Evolutionary conservation across 2,329 filamentous ascomycete species (phyloP), one percentile per base, ranked within the genome.

Genomic region (Bimuria novae-zelandiae): DNA sequence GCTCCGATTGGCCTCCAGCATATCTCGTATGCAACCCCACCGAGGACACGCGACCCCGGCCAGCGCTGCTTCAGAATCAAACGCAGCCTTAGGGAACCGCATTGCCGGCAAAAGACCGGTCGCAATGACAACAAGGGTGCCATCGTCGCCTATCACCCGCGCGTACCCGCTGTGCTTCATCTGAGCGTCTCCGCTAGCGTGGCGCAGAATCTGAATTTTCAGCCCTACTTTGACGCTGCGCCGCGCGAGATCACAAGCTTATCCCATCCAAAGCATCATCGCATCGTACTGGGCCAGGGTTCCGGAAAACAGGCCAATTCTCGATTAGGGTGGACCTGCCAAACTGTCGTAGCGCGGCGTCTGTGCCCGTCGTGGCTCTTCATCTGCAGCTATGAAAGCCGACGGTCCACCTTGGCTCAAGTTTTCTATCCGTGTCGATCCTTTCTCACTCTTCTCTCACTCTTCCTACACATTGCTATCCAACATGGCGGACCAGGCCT

Each of bases 351-450:
- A 68, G 62, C 47, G 55, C 59, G 43, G 55, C 51, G 57, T 42
- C 61, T 61, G 61, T 58, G 59, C 62, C 56, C 52, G 48, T 45
- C 58, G 58, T 64, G 62, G n/a, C 64, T 61, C 62, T 68, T 47
- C 61, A 52, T 56, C 55, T 61, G 60, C 63, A 65, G 57, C 52
- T 55, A 65, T 63, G 57, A 68, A 69, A 65, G 57, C 53, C 60
- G 37, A 57, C 62, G 55, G 55, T 60, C 62, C 62, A 54, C 57
- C 42, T 36, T 45, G 37, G 23, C 32, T 39, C 55, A 10, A 23
- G 14, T 32, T 44, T 45, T 50, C 19, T n/a, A 6, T 8, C 36
- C 29, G 30, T 25, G 27, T 25, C 43, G 14, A 52, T 29, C 35
- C 33, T 42, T 21, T n/a, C 17, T 25, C 32, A 19, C 27, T 25